Percentiles rank a stretch among this genome's conserved stretches.
phyloP scores from a whole-genome alignment of 2,329 filamentous ascomycete species.

The Apiospora phragmitis region DNA sequence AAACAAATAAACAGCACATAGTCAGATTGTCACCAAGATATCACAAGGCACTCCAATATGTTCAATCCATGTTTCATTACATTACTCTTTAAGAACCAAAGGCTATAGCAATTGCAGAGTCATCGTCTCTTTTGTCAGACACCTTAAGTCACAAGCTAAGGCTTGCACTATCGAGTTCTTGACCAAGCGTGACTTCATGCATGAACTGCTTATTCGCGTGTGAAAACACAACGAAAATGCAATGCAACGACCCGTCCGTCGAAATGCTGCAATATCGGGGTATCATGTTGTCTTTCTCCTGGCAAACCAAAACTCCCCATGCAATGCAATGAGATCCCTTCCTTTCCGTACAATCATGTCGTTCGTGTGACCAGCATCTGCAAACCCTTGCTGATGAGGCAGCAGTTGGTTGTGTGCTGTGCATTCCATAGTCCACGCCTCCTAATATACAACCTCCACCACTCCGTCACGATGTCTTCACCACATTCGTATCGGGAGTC shows the following conservation, averaged over 20 bases:
- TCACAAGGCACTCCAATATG: background rate
- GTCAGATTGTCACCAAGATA: background rate
- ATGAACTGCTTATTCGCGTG: background rate
- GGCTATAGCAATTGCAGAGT: background rate
- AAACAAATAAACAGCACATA: background rate
- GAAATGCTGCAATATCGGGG: conserved; percentile 1
- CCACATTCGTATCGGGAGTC: background rate
- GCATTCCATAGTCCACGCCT: background rate
- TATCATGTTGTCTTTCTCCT: background rate
- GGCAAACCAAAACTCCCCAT: conserved; percentile 6
- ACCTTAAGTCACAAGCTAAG: background rate
- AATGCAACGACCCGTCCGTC: background rate
- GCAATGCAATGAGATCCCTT: conserved; percentile 4
- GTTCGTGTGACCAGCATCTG: conserved; percentile 1
- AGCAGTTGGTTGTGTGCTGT: background rate
- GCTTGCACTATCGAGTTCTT: background rate
- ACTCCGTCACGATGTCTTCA: conserved; percentile 6
- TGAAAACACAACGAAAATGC: background rate
- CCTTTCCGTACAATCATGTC: background rate
- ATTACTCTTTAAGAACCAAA: background rate
- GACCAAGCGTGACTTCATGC: background rate
- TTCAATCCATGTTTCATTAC: background rate
- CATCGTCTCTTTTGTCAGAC: background rate
- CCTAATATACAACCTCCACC: background rate
- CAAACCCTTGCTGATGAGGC: background rate